Evolutionary conservation across 2,329 filamentous ascomycete genomes (phyloP), one percentile per base, ranked within the genome.

Genomic region (Diplodia intermedia): DNA sequence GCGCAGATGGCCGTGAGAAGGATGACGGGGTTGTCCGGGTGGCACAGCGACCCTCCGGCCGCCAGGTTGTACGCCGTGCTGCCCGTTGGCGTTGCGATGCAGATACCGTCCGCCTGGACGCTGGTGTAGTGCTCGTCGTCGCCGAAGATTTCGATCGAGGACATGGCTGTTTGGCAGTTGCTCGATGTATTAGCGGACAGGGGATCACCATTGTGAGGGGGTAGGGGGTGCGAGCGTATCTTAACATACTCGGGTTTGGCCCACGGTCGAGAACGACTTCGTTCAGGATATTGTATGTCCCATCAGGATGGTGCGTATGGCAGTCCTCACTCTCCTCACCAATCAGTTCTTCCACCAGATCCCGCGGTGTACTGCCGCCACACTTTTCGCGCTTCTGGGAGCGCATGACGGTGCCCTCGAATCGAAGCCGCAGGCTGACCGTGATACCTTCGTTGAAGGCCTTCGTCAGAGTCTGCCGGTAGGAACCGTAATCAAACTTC

Each of bases 71-170:
- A 98, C 20, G 94, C 94, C 15, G 94, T 98, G 6, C 91, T 95
- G 15, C 94, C 95, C 0, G 95, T 98, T 0, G 94, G 95, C 6
- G 94, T 98, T 1, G 94, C 93, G 29, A 98, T 91, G 76, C 93
- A 97, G 69, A 98, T 88, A 14, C 94, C 94, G 77, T 98, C 95
- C 29, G 94, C 95, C 72, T 95, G 90, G 7, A 98, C 88, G 0
- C 93, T 96, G 0, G 95, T 97, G 78, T 97, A 95, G 79, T 97
- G 93, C 78, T 97, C 92, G 74, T 97, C 92, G 74, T 97, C 94
- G 23, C 93, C 94, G 77, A 97, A 97, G 31, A 98, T 86, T 77
- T 98, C 94, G 23, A 92, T 93, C 65, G 89, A 90, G 12, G 92
- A 95, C 92, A 99, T 94, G 66, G 93, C 91, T 93, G 72, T 47